Conservation (phyloP, 2,329 filamentous ascomycete species). For the Ophiostoma pallidulum region DNA sequence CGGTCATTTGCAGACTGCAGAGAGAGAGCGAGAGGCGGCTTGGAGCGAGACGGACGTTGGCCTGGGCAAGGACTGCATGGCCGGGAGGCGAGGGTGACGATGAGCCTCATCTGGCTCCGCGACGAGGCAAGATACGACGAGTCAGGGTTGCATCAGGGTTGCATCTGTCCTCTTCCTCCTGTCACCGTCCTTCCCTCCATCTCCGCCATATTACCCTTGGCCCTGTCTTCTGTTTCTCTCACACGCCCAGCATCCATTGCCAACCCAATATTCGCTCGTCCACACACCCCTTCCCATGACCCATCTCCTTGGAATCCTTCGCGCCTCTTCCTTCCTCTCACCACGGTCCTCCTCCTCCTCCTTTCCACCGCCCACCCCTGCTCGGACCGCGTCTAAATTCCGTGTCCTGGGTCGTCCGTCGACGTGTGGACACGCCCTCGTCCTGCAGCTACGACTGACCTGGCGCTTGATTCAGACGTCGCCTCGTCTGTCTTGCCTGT, state of each 20-base stretch:
- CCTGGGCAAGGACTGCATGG: too few species aligned
- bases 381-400: slow-evolving; percentile 4
- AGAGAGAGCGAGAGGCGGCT: too few species aligned
- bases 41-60: too few species aligned
- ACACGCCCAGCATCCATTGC: neutral
- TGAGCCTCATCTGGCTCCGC: too few species aligned
- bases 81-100: too few species aligned
- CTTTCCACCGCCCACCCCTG: neutral
- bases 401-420: neutral
- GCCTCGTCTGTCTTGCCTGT: too few species aligned
- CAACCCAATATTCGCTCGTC: neutral
- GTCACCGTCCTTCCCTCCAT: neutral
- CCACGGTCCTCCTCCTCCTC: neutral
- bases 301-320: slow-evolving; percentile 8
- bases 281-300: neutral
- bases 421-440: neutral
- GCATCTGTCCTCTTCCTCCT: neutral
- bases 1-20: too few species aligned
- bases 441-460: too few species aligned
- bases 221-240: neutral
- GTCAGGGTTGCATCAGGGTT: neutral
- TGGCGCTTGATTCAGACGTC: too few species aligned
- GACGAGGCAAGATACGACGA: too few species aligned
- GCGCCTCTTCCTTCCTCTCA: slow-evolving; percentile 9
- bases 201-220: neutral